phyloP scores from a whole-genome alignment of 345 rosid genomes.

The Adansonia digitata region DNA sequence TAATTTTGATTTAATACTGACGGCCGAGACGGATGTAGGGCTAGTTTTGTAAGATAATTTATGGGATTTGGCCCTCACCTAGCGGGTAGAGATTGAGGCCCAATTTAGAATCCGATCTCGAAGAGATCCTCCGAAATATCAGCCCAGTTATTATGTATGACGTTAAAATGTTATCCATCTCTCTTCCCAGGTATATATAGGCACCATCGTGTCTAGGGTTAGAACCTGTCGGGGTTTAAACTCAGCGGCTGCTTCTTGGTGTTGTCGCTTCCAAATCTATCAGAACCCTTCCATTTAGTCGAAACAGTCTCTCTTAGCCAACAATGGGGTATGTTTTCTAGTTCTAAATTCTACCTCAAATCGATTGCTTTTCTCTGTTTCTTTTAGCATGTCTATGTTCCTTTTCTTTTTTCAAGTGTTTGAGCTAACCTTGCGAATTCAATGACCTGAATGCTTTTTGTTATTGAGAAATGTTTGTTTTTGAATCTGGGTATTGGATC shows the following conservation, averaged over 20 bases:
- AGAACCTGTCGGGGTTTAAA: too few species aligned
- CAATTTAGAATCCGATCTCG: too few species aligned
- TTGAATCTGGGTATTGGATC: background rate
- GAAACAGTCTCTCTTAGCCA: slow-evolving; percentile 3
- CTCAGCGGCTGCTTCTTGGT: background rate
- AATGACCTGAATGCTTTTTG: background rate
- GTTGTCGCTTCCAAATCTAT: background rate
- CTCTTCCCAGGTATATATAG: too few species aligned
- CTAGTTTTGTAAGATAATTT: too few species aligned
- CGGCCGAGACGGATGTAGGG: too few species aligned
- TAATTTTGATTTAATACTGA: too few species aligned
- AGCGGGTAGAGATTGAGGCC: too few species aligned
- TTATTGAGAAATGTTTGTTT: background rate
- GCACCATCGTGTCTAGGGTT: too few species aligned
- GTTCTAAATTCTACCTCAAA: background rate
- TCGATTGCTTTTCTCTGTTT: background rate
- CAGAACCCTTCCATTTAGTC: background rate
- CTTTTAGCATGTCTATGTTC: background rate
- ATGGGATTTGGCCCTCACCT: too few species aligned
- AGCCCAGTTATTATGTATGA: too few species aligned
- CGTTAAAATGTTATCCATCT: too few species aligned
- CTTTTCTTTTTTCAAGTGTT: background rate
- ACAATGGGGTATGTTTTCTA: slow-evolving; percentile 12
- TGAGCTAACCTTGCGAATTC: background rate
- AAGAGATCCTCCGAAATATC: too few species aligned